Evolutionary conservation across 2,329 filamentous ascomycete species (phyloP).

Genomic region (Coniochaeta hoffmannii): DNA sequence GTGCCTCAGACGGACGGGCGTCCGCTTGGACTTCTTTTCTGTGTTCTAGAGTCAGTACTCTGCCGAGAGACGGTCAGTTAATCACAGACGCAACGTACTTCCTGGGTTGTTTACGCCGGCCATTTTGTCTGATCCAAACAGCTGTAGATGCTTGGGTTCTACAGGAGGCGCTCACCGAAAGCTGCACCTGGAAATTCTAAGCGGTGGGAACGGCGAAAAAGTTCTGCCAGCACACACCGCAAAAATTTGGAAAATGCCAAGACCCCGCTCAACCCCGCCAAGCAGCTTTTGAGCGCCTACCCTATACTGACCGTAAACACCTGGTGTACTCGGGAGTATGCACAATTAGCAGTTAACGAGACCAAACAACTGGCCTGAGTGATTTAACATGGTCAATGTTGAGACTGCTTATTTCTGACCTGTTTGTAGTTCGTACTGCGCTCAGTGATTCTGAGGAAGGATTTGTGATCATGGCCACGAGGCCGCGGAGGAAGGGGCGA

Average conservation of each 20-base stretch:
- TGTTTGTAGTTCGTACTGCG: neutral
- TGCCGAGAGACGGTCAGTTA: constrained; percentile 6
- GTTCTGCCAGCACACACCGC: constrained; percentile 1
- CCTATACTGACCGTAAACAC: neutral
- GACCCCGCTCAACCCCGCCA: neutral
- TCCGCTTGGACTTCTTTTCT: constrained; percentile 95
- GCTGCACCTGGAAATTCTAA: neutral
- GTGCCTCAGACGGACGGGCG: constrained; percentile 79
- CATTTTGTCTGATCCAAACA: neutral
- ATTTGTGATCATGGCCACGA: neutral
- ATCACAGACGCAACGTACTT: neutral
- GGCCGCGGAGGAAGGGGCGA: neutral
- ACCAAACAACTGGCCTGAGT: neutral
- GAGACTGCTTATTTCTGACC: neutral
- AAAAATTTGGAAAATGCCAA: neutral
- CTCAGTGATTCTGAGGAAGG: neutral
- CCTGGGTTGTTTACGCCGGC: constrained; percentile 1
- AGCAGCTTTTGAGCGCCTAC: neutral
- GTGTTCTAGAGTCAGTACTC: neutral
- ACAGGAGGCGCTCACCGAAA: neutral
- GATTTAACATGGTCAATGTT: neutral
- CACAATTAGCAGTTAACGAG: too few species aligned
- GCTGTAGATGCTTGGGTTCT: neutral
- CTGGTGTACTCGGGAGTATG: too few species aligned
- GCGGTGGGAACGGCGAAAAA: neutral